These are phyloP conservation scores for Solanum bukasovii DNA, from an alignment of 257 asterid genomes.

Conservation along the genomic window DNA sequence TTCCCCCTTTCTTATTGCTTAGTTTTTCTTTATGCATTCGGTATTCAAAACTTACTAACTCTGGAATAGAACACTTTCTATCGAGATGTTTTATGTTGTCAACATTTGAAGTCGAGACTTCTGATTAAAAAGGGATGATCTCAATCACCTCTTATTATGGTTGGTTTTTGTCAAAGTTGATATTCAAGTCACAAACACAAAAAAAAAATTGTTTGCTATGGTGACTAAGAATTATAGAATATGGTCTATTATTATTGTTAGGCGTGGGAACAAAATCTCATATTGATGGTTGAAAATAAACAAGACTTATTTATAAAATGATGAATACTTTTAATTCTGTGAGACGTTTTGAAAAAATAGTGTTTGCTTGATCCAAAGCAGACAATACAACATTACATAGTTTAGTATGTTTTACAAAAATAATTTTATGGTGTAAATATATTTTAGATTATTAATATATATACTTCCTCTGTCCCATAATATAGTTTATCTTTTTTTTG, in stretches of 20 bases:
- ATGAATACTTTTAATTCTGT: rapidly evolving
- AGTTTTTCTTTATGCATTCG: too few species aligned
- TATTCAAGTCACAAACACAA: not conserved
- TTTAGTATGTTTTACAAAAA: not conserved
- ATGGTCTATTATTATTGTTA: not conserved
- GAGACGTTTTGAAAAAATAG: not conserved
- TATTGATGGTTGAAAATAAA: not conserved
- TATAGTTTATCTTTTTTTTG: too few species aligned
- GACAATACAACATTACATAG: not conserved
- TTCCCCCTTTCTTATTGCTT: not conserved
- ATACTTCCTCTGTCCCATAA: not conserved
- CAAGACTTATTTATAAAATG: not conserved
- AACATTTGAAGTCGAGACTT: not conserved
- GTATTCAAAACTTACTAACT: too few species aligned
- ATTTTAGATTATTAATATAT: not conserved
- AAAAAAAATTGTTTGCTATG: not conserved
- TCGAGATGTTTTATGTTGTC: not conserved
- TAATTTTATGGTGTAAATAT: not conserved
- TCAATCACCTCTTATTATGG: not conserved
- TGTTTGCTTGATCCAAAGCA: too few species aligned
- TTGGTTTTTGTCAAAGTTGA: not conserved
- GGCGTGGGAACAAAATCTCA: rapidly evolving
- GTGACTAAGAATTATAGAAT: not conserved
- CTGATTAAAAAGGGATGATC: not conserved
- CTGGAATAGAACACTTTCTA: too few species aligned